Percentiles rank a stretch among this genome's conserved stretches.
Evolutionary conservation across 177 flowering plant genomes (phyloP).

Genomic region (Vitis hybrid): DNA sequence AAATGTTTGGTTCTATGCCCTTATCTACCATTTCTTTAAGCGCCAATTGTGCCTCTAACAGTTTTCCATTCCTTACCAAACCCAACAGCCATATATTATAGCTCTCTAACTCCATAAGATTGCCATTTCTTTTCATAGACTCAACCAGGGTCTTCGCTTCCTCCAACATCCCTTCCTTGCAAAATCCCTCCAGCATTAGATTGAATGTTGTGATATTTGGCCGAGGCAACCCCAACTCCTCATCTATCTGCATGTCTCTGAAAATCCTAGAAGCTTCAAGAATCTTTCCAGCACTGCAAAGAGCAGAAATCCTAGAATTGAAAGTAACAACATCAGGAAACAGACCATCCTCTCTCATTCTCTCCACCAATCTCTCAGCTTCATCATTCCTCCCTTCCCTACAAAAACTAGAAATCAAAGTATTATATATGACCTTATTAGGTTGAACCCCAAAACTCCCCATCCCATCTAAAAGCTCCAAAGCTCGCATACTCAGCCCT

Average conservation of each 20-base stretch:
- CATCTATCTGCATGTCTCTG: slow-evolving; percentile 75
- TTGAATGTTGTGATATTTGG: slow-evolving; percentile 72
- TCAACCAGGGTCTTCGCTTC: slow-evolving; percentile 66
- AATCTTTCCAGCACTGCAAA: slow-evolving; percentile 70
- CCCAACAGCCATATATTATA: slow-evolving; percentile 84
- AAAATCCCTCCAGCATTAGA: slow-evolving; percentile 76
- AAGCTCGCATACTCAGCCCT: slow-evolving; percentile 39
- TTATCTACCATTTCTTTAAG: slow-evolving; percentile 70
- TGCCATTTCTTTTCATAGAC: slow-evolving; percentile 50
- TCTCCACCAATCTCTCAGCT: slow-evolving; percentile 83
- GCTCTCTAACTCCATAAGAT: slow-evolving; percentile 48
- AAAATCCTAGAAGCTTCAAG: slow-evolving; percentile 77
- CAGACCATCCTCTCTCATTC: slow-evolving; percentile 65
- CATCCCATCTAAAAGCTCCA: slow-evolving; percentile 68
- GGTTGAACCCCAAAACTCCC: slow-evolving; percentile 42
- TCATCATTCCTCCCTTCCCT: slow-evolving; percentile 66
- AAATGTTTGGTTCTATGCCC: slow-evolving; percentile 54
- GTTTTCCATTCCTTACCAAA: slow-evolving; percentile 64
- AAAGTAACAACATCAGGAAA: slow-evolving; percentile 86
- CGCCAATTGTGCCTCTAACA: slow-evolving; percentile 60
- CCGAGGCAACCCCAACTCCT: slow-evolving; percentile 63
- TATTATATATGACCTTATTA: slow-evolving; percentile 71
- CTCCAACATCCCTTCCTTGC: slow-evolving; percentile 65
- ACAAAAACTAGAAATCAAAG: slow-evolving; percentile 75
- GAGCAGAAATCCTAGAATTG: slow-evolving; percentile 86